Percentiles rank a stretch among this genome's conserved stretches.
phyloP scores from a whole-genome alignment of 331 rosid genomes.

The Quercus lobata region DNA sequence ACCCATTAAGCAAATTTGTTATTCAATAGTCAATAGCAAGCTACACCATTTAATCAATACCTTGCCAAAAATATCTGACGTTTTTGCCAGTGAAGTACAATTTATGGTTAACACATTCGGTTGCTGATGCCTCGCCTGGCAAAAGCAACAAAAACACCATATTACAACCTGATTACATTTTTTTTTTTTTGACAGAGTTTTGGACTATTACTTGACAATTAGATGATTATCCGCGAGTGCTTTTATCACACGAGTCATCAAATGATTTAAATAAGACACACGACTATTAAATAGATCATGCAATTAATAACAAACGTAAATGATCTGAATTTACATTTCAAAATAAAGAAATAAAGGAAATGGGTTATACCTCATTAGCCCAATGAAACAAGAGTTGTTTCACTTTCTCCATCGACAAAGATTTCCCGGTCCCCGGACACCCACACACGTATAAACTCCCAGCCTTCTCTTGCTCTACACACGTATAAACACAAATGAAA shows the following conservation, averaged over 20 bases:
- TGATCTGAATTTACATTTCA: background rate
- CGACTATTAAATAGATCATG: no score
- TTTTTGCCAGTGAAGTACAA: conserved; percentile 68
- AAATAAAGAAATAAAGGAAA: background rate
- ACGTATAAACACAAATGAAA: background rate
- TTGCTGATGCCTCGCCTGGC: conserved; percentile 48
- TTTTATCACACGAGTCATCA: no score
- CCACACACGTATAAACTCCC: conserved; percentile 86
- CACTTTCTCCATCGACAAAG: conserved; percentile 73
- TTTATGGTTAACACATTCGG: conserved; percentile 68
- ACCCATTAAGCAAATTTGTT: conserved; percentile 17
- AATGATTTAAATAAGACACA: no score
- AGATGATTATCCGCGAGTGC: no score
- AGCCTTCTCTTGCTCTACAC: conserved; percentile 62
- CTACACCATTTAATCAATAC: conserved; percentile 24
- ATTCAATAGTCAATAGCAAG: no score
- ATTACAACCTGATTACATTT: no score
- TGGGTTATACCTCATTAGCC: conserved; percentile 51
- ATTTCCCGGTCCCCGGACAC: conserved; percentile 89
- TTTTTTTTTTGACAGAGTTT: no score
- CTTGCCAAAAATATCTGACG: conserved; percentile 74
- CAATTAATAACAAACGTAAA: no score
- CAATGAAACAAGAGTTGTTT: conserved; percentile 53
- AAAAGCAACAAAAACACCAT: background rate
- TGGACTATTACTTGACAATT: no score